These are phyloP conservation scores for Symbiodinium pilosum DNA, from an alignment of 73 alveolate genomes.

Conservation along the genomic window DNA sequence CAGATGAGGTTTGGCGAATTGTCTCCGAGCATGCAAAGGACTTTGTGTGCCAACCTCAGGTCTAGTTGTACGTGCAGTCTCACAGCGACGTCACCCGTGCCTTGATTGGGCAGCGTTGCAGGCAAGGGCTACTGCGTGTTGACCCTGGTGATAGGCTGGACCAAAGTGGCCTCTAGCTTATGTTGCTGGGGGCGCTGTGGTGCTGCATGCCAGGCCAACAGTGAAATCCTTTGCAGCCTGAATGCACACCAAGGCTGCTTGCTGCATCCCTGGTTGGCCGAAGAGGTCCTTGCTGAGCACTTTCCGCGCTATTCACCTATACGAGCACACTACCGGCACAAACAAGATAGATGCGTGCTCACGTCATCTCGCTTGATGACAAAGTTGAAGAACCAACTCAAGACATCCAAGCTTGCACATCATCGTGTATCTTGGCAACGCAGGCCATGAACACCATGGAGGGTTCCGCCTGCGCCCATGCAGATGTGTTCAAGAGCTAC, in stretches of 20 bases:
- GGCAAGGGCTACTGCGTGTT: constrained; percentile 48
- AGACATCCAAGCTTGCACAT: neutral
- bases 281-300: neutral
- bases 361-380: too few relatives aligned
- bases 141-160: constrained; percentile 51
- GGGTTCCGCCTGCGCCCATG: neutral
- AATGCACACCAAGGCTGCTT: constrained; percentile 9
- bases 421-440: neutral
- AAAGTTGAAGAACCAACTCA: too few relatives aligned
- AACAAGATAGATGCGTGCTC: too few relatives aligned
- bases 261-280: constrained; percentile 33
- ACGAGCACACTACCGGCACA: neutral
- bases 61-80: neutral
- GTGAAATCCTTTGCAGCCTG: neutral
- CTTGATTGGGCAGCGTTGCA: neutral
- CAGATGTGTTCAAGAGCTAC: too few relatives aligned
- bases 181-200: too few relatives aligned
- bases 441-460: neutral
- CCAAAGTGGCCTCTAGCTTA: neutral
- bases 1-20: constrained; percentile 47
- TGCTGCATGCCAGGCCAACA: too few relatives aligned
- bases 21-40: constrained; percentile 37
- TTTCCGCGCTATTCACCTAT: neutral
- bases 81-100: too few relatives aligned
- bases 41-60: constrained; percentile 6